Evolutionary conservation across 2,329 filamentous ascomycete species (phyloP).

Genomic region (Trichoderma koningii): DNA sequence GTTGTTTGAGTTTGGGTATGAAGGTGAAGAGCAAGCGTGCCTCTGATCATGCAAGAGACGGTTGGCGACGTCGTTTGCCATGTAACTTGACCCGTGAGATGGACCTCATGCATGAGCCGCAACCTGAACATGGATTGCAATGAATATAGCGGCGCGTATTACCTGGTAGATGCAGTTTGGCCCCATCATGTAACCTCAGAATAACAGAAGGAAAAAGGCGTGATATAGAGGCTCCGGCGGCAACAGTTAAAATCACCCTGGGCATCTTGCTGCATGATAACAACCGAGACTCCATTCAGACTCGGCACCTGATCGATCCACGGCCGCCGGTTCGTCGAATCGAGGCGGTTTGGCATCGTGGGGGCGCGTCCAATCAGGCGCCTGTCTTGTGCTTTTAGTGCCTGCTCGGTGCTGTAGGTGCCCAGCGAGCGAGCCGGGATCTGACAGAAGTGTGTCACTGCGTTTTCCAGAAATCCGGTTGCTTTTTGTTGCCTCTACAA

Average conservation of each 20-base stretch:
- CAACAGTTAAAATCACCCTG: background rate
- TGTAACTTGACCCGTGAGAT: too few relatives aligned
- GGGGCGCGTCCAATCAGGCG: constrained; percentile 32
- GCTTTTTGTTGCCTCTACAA: too few relatives aligned
- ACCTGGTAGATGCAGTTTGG: too few relatives aligned
- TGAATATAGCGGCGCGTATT: too few relatives aligned
- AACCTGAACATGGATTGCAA: too few relatives aligned
- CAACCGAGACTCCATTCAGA: background rate
- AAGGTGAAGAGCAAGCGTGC: background rate
- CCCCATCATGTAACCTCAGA: background rate
- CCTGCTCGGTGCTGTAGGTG: background rate
- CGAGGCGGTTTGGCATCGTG: constrained; percentile 20
- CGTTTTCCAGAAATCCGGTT: too few relatives aligned
- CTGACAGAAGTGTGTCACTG: too few relatives aligned
- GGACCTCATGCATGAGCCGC: background rate
- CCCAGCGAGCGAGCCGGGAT: constrained; percentile 3
- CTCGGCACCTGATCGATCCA: constrained; percentile 17
- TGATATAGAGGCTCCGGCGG: background rate
- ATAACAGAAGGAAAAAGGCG: background rate
- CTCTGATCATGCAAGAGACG: too few relatives aligned
- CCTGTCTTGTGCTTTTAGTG: background rate
- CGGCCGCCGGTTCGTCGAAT: constrained; percentile 6
- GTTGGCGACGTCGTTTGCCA: background rate
- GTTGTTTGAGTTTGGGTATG: background rate
- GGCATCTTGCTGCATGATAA: constrained; percentile 1